A percentile compares a stretch with the other conserved stretches of the same genome.
These are phyloP conservation scores for Musa acuminata DNA, from an alignment of 176 grass and related monocot genomes.

Conservation along the genomic window DNA sequence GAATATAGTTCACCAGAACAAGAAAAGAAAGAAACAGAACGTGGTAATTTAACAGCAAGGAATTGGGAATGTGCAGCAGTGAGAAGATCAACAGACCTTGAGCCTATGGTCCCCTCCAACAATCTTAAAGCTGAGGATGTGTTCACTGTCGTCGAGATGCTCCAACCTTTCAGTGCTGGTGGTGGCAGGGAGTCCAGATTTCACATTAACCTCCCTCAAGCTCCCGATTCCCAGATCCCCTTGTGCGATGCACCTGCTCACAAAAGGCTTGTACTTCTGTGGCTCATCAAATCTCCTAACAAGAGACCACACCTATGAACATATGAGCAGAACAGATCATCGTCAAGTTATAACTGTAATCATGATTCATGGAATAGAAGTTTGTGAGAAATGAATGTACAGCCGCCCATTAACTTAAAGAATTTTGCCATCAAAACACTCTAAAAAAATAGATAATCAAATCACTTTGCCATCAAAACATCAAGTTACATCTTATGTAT, in stretches of 20 bases:
- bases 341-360: neutral
- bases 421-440: too few relatives aligned
- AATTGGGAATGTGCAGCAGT: neutral
- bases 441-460: too few relatives aligned
- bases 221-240: neutral
- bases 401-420: too few relatives aligned
- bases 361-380: neutral
- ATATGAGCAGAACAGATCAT: neutral
- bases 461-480: too few relatives aligned
- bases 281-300: constrained; percentile 9
- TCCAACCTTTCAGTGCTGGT: constrained; percentile 7
- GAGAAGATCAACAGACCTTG: constrained; percentile 1
- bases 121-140: constrained; percentile 1
- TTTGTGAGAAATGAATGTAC: too few relatives aligned
- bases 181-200: constrained; percentile 2
- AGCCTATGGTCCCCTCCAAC: constrained; percentile 3
- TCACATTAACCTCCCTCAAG: constrained; percentile 8
- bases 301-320: neutral
- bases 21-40: too few relatives aligned
- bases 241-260: neutral
- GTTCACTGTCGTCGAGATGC: constrained; percentile 4
- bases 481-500: too few relatives aligned
- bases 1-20: neutral
- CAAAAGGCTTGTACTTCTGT: constrained; percentile 4
- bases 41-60: too few relatives aligned